Percentiles rank a stretch among this genome's conserved stretches.
phyloP scores from a whole-genome alignment of 148 eudicot genomes.

The Vaccinium vitisidaea region DNA sequence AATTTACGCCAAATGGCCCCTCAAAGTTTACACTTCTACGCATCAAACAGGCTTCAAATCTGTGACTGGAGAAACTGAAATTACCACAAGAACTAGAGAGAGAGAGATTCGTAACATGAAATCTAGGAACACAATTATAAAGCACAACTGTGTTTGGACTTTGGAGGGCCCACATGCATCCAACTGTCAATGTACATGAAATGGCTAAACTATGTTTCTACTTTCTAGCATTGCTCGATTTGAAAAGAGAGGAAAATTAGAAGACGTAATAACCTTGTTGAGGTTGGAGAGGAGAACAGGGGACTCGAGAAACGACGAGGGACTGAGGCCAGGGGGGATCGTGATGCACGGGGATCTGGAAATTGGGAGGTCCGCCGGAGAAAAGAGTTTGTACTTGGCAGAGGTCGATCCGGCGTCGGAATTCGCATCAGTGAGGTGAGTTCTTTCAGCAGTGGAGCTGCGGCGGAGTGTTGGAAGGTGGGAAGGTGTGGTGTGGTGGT shows the following conservation, averaged over 20 bases:
- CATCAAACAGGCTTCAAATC: not conserved
- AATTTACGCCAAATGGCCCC: too few relatives aligned
- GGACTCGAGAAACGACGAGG: constrained; percentile 93
- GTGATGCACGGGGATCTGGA: constrained; percentile 67
- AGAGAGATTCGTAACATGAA: not conserved
- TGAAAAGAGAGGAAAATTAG: not conserved
- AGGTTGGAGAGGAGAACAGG: constrained; percentile 88
- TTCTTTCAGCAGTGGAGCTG: not conserved
- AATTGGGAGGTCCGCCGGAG: constrained; percentile 94
- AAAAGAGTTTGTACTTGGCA: constrained; percentile 75
- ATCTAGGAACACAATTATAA: too few relatives aligned
- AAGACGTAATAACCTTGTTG: constrained; percentile 60
- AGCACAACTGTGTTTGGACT: too few relatives aligned
- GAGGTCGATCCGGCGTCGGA: constrained; percentile 26
- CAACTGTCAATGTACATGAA: too few relatives aligned
- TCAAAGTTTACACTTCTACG: too few relatives aligned
- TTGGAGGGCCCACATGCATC: too few relatives aligned
- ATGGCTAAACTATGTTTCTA: too few relatives aligned
- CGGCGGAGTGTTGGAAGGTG: not conserved
- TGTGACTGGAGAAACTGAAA: not conserved
- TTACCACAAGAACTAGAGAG: not conserved
- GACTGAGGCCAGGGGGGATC: constrained; percentile 84
- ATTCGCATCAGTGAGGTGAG: constrained; percentile 4
- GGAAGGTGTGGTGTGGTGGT: constrained; percentile 7
- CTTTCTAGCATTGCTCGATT: too few relatives aligned